These are phyloP conservation scores for Misopates orontium DNA, from an alignment of 257 asterid genomes.

Conservation along the genomic window DNA sequence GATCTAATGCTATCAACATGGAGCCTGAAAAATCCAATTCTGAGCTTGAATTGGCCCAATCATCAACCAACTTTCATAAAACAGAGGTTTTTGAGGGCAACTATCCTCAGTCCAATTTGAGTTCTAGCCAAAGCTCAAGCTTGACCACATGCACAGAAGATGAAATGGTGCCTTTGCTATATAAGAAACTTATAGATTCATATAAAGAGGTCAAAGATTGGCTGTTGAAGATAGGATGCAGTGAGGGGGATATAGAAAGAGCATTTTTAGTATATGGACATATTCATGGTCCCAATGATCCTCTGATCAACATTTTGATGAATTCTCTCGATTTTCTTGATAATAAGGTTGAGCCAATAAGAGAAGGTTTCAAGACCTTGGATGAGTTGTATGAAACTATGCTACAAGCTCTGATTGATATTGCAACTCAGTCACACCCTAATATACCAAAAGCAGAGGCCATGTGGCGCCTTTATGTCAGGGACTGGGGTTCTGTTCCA, in stretches of 20 bases:
- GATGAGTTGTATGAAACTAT: constrained; percentile 10
- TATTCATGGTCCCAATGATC: constrained; percentile 2
- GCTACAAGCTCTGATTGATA: constrained; percentile 15
- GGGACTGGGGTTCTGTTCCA: constrained; percentile 15
- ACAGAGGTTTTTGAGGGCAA: no score
- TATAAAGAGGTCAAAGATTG: constrained; percentile 22
- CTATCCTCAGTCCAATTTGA: no score
- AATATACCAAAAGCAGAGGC: constrained; percentile 7
- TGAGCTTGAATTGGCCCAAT: neutral
- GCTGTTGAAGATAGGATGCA: constrained; percentile 3
- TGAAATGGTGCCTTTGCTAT: constrained; percentile 23
- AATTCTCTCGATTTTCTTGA: constrained; percentile 25
- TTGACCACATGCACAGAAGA: constrained; percentile 8
- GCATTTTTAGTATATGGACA: constrained; percentile 4
- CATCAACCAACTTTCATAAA: no score
- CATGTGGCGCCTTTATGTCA: constrained; percentile 23
- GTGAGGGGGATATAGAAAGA: no score
- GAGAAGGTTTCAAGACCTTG: constrained; percentile 20
- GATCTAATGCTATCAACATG: constrained; percentile 11
- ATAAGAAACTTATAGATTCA: constrained; percentile 8
- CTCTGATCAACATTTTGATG: constrained; percentile 10
- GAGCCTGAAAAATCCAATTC: constrained; percentile 20
- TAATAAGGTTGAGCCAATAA: neutral
- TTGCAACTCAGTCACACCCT: neutral
- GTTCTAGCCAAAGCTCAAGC: neutral